Evolutionary conservation across 1,284 basidiomycete genomes (phyloP), one percentile per base, ranked within the genome.

Genomic region (Sporisorium graminicola): DNA sequence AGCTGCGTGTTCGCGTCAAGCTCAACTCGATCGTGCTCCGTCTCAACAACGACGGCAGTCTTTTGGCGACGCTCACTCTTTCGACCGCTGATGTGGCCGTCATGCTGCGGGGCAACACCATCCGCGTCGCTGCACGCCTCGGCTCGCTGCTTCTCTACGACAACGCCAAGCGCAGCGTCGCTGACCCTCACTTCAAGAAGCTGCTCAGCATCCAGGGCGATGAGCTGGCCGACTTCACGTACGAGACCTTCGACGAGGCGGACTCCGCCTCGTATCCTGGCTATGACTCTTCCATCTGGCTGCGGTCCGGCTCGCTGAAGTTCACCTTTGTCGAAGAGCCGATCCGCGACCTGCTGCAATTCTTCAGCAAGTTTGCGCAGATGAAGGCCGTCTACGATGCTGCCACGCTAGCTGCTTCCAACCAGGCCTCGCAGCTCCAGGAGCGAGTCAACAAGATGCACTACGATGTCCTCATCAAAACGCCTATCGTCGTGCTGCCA

Each of bases 151-250:
- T 92, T 1, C 87, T 99, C 53, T 90, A 89, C 71, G 96, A 99
- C 83, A 92, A 98, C 78, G 83, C 87, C 22, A 86, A 89, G 60
- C 88, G 88, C 16, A 87, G 90, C 37, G 76, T 78, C 18, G 79
- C 77, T 1, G 90, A 91, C 61, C 88, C 90, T 1, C 77, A 84
- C 14, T 97, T 96, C 88, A 93, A 93, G 82, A 90, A 94, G 80
- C 89, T 99, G 10, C 87, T 99, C 61, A 93, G 94, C 31, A 99
- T 99, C 62, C 94, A 99, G 83, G 97, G 95, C 42, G 91, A 94
- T 79, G 93, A 99, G 85, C 91, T 99, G 52, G 96, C 95, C 26
- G 93, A 98, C 85, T 95, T 99, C 87, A 91, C 90, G 60, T 98
- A 99, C 86, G 92, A 98, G 86, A 99, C 95, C 0, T 96, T 91